phyloP scores from a whole-genome alignment of 371 early-diverging fungal genomes.

The Mortierella sp. region DNA sequence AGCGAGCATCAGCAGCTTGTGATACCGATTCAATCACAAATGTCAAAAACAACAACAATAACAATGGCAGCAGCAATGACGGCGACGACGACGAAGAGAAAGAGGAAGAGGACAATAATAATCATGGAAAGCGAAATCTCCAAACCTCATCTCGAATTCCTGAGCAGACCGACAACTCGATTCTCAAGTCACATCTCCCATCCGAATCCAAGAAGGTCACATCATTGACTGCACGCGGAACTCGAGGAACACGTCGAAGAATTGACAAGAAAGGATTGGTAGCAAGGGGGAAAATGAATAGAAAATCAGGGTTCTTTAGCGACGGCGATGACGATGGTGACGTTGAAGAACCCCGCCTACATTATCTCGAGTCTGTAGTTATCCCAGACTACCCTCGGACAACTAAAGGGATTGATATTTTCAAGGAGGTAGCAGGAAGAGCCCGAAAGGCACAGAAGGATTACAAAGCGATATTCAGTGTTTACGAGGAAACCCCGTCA shows the following conservation, averaged over 20 bases:
- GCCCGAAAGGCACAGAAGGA: background rate
- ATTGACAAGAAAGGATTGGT: background rate
- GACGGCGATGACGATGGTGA: constrained; percentile 5
- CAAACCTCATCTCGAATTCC: background rate
- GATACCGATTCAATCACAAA: background rate
- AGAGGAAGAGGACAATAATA: background rate
- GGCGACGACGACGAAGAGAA: background rate
- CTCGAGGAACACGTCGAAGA: constrained; percentile 2
- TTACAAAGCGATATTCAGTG: background rate
- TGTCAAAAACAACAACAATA: background rate
- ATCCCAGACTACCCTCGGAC: background rate
- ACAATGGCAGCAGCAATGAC: background rate
- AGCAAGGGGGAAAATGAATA: background rate
- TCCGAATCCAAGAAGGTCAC: background rate
- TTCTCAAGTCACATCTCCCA: background rate
- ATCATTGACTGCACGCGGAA: constrained; percentile 14
- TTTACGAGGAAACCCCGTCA: background rate
- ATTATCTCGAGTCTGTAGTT: constrained; percentile 13
- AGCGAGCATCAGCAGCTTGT: background rate
- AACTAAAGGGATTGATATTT: background rate
- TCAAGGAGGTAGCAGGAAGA: constrained; percentile 1
- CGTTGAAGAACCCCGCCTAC: constrained; percentile 26
- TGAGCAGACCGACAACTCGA: background rate
- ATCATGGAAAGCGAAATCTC: background rate
- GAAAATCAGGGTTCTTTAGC: background rate